Evolutionary conservation across 495 filamentous ascomycete species (phyloP), one percentile per base, ranked within the genome.

Genomic region (Penicillium antarcticum): DNA sequence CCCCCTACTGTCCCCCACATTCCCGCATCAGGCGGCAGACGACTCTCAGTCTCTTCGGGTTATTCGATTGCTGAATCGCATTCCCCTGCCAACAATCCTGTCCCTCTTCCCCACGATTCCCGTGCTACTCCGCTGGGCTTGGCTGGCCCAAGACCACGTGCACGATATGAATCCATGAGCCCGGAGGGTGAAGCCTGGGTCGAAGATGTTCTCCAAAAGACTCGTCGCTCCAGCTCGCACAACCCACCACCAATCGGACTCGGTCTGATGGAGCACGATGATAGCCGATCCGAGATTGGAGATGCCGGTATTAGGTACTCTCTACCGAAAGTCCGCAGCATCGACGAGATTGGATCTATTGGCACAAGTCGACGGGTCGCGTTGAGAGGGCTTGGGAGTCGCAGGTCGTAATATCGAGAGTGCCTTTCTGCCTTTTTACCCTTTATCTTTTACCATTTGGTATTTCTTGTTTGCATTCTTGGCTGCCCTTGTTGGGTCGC

Each of bases 101-200:
- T 52, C 24, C 42, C 52, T 5, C 12, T 40, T 7, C 26, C 49
- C 11, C 55, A 47, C 4, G 62, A 65, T 21, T 45, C 60, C 34
- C 63, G 58, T 5, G 53, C 73, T 17, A 61, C 68, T 2, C 73
- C 76, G 4, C 68, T 79, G 10, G 76, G 74, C 16, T 65, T 79
- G 17, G 77, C 76, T 1, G 77, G 77, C 3, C 75, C 75, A 1
- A 76, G 70, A 32, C 73, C 73, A 7, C 69, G 73, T 11, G 71
- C 70, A 4, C 65, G 70, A 38, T 68, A 72, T 11, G 57, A 69
- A 18, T 72, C 72, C 16, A 78, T 80, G 58, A 75, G 65, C 21
- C 73, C 76, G 0, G 69, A 76, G 21, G 77, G 76, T 46, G 76
- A 80, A 62, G 76, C 76, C 2, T 79, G 76, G 77, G 76, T 77